Evolutionary conservation across 148 eudicot genomes (phyloP), one percentile per base, ranked within the genome.

Genomic region (Silene conica): DNA sequence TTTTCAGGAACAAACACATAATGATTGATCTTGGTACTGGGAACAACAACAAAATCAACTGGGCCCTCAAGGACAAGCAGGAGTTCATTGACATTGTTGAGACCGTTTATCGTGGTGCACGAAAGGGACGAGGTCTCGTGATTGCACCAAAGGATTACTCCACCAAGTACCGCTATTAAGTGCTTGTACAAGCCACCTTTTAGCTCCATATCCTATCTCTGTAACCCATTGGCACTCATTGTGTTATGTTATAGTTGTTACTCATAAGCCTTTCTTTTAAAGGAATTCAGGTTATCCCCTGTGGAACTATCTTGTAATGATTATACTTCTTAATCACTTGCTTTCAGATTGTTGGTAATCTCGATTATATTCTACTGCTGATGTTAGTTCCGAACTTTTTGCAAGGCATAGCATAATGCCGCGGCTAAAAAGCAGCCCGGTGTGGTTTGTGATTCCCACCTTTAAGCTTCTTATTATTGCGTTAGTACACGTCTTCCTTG

Each of bases 71-170:
- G 68, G 75, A 77, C 78, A 81, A 81, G 75, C 83, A 81, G 74
- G 83, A 81, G 63, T 77, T 81, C 72, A 81, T 81, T 0, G 83
- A 81, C 78, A 77, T 81, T 18, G 80, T 81, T 28, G 83, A 81
- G 80, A 71, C 82, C 0, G 87, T 78, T 68, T 83, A 81, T 66
- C 86, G 82, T 73, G 86, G 86, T 19, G 86, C 86, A 1, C 52
- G 82, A n/a, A 85, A 85, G 76, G 85, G 85, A 1, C 83, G 85
- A 10, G 87, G 85, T 74, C 81, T 82, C 3, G 87, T 85, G 43
- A 85, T 85, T 77, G 80, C 87, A 7, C 85, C 83, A 0, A 82
- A 82, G 71, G 87, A 85, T 52, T 82, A 80, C 73, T 80, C 87
- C 54, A 80, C 83, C 41, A 85, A 82, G 77, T 85, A 85, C 31